These are phyloP conservation scores for Rhododendron kiyosumense DNA, from an alignment of 148 eudicot genomes.

Conservation along the genomic window DNA sequence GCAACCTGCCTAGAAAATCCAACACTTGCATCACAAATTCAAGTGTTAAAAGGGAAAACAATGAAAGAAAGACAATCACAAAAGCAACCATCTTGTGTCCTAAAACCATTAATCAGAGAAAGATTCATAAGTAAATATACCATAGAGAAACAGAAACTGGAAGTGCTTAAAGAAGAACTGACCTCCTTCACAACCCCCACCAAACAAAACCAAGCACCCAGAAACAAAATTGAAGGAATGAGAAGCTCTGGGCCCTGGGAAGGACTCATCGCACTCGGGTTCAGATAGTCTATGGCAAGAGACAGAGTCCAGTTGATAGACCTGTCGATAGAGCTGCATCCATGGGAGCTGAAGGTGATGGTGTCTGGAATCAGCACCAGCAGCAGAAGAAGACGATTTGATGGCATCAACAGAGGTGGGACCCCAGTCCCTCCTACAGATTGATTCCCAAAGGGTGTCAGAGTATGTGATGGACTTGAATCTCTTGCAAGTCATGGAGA, in stretches of 20 bases:
- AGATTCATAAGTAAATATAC: neutral
- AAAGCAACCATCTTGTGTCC: neutral
- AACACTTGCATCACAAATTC: neutral
- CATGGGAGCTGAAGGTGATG: slow-evolving; percentile 25
- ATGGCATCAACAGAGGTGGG: slow-evolving; percentile 44
- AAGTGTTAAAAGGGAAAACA: neutral
- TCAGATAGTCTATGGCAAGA: slow-evolving; percentile 44
- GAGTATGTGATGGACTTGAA: slow-evolving; percentile 48
- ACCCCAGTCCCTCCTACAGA: slow-evolving; percentile 89
- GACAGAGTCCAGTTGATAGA: slow-evolving; percentile 50
- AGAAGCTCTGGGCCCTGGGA: slow-evolving; percentile 86
- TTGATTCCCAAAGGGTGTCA: slow-evolving; percentile 69
- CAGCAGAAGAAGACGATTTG: slow-evolving; percentile 18
- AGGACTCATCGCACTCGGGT: slow-evolving; percentile 27
- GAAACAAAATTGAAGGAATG: slow-evolving; percentile 72
- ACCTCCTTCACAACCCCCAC: slow-evolving; percentile 98
- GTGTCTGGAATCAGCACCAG: slow-evolving; percentile 9
- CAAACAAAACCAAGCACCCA: slow-evolving; percentile 79
- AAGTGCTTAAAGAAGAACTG: slow-evolving; percentile 12
- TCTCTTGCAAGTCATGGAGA: slow-evolving; percentile 67
- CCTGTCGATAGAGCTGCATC: slow-evolving; percentile 66
- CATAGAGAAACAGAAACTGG: slow-evolving; percentile 1
- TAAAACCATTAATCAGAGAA: slow-evolving; percentile 1
- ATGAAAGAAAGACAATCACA: neutral
- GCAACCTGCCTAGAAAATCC: neutral